These are phyloP conservation scores for Fusarium cicatricum DNA, from an alignment of 2,329 filamentous ascomycete species.

Conservation along the genomic window DNA sequence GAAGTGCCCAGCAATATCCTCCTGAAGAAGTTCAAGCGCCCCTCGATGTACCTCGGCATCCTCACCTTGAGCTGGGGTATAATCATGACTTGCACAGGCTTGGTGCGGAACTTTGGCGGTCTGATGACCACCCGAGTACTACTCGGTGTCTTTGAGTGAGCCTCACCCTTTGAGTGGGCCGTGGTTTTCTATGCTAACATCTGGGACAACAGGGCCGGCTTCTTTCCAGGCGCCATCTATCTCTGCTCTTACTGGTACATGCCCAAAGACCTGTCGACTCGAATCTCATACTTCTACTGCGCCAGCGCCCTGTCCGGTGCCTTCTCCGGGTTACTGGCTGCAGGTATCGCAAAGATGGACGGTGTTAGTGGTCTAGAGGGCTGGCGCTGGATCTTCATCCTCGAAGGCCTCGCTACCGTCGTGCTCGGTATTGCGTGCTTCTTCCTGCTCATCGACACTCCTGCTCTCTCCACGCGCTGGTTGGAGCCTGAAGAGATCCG, in stretches of 20 bases:
- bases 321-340: constrained; percentile 74
- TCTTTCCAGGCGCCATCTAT: constrained; percentile 77
- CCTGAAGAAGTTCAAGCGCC: constrained; percentile 38
- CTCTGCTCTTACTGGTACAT: constrained; percentile 83
- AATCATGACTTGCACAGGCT: constrained; percentile 70
- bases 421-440: constrained; percentile 49
- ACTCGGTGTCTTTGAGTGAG: constrained; percentile 69
- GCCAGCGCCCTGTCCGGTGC: constrained; percentile 78
- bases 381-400: constrained; percentile 43
- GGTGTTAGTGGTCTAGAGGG: constrained; percentile 59
- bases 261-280: constrained; percentile 74
- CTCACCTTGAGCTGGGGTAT: constrained; percentile 64
- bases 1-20: constrained; percentile 42
- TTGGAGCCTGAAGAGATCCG: constrained; percentile 41
- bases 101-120: constrained; percentile 65
- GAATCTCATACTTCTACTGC: constrained; percentile 80
- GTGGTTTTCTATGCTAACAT: not conserved
- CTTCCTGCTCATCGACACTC: constrained; percentile 56
- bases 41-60: constrained; percentile 35
- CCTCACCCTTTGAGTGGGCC: constrained; percentile 4
- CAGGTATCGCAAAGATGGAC: constrained; percentile 71
- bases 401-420: constrained; percentile 46
- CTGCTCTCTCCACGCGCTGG: constrained; percentile 47
- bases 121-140: constrained; percentile 71
- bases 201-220: constrained; percentile 57